These are phyloP conservation scores for Zostera marina DNA, from an alignment of 116 monocot species.

Conservation along the genomic window DNA sequence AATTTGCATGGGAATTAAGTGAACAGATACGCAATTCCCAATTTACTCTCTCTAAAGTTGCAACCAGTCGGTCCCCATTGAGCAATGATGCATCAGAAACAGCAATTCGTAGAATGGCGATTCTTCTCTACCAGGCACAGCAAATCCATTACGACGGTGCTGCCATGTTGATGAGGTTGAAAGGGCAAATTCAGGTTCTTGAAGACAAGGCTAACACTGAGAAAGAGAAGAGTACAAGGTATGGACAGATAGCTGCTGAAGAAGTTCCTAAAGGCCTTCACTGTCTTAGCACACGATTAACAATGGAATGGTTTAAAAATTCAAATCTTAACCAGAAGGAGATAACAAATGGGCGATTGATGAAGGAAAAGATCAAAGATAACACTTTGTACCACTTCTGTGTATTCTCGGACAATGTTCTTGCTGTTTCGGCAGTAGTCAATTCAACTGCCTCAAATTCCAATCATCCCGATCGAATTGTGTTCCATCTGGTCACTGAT, in stretches of 20 bases:
- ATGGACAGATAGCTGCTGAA: slow-evolving; percentile 66
- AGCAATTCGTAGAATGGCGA: slow-evolving; percentile 33
- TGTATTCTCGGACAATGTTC: slow-evolving; percentile 62
- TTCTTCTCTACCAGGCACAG: slow-evolving; percentile 43
- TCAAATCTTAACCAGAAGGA: slow-evolving; percentile 14
- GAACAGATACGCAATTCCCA: slow-evolving; percentile 41
- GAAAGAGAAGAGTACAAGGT: slow-evolving; percentile 42
- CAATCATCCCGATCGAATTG: slow-evolving; percentile 27
- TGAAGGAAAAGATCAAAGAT: slow-evolving; percentile 28
- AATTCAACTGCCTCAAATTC: slow-evolving; percentile 50
- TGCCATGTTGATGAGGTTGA: slow-evolving; percentile 43
- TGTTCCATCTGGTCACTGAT: slow-evolving; percentile 71
- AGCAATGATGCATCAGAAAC: slow-evolving; percentile 16
- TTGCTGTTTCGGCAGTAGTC: slow-evolving; percentile 55
- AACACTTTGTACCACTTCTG: slow-evolving; percentile 47
- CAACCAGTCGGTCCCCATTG: slow-evolving; percentile 7
- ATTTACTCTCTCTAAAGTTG: slow-evolving; percentile 41
- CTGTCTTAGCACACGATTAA: slow-evolving; percentile 43
- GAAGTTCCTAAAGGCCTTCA: slow-evolving; percentile 61
- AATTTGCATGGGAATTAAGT: slow-evolving; percentile 47
- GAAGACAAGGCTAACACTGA: slow-evolving; percentile 43
- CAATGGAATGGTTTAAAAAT: slow-evolving; percentile 44
- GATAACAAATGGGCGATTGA: slow-evolving; percentile 3
- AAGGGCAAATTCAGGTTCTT: slow-evolving; percentile 37
- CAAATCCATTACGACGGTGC: slow-evolving; percentile 53